Evolutionary conservation across 2,329 filamentous ascomycete genomes (phyloP).

Genomic region (Penicillium palitans): DNA sequence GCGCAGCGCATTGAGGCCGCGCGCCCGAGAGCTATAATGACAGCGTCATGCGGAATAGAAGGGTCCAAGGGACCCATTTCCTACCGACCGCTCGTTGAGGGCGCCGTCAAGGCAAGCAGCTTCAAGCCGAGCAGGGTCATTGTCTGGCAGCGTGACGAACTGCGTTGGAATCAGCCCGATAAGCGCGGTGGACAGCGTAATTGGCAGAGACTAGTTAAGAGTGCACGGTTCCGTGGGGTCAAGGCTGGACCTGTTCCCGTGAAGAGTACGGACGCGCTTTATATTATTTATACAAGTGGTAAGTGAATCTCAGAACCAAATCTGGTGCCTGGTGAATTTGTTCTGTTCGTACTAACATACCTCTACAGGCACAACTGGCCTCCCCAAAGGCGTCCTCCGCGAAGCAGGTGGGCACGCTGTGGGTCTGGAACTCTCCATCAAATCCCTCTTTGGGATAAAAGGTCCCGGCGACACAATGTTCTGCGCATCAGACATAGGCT

Average conservation of each 20-base stretch:
- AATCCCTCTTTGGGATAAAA: constrained; percentile 77
- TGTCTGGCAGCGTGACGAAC: constrained; percentile 79
- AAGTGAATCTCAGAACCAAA: not conserved
- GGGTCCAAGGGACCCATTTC: constrained; percentile 74
- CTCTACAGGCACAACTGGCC: constrained; percentile 67
- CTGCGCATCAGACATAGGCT: constrained; percentile 83
- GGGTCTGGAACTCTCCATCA: constrained; percentile 76
- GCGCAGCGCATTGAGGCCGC: constrained; percentile 87
- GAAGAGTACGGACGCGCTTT: constrained; percentile 74
- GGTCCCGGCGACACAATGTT: constrained; percentile 82
- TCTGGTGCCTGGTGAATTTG: too few species aligned
- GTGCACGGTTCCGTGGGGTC: constrained; percentile 65
- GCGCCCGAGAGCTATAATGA: constrained; percentile 73
- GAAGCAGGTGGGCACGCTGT: constrained; percentile 87
- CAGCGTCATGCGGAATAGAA: constrained; percentile 89
- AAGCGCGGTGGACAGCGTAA: constrained; percentile 69
- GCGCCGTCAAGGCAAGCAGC: constrained; percentile 64
- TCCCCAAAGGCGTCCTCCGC: constrained; percentile 79
- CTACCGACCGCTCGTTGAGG: constrained; percentile 76
- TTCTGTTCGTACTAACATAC: not conserved
- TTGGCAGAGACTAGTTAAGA: constrained; percentile 76
- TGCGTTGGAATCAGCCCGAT: constrained; percentile 70
- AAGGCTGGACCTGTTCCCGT: constrained; percentile 76
- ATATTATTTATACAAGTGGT: constrained; percentile 84
- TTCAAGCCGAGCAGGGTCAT: constrained; percentile 73